Evolutionary conservation across 352 stramenopile species (phyloP).

Genomic region (Globisporangium emineosum): DNA sequence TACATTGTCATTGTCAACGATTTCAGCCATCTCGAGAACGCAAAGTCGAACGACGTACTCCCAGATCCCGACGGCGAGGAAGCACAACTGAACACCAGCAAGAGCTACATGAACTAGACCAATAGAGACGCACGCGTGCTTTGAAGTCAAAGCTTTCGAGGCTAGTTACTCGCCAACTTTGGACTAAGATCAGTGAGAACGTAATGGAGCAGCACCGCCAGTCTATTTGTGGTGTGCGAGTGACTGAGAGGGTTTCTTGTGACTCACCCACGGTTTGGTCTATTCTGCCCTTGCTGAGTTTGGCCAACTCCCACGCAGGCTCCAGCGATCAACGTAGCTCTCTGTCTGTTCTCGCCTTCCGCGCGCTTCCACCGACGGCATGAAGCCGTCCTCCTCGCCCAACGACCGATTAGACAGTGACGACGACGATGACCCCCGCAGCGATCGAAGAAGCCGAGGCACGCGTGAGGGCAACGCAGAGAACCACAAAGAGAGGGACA

Average conservation of each 20-base stretch:
- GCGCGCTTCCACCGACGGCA: neutral
- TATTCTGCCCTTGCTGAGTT: neutral
- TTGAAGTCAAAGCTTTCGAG: neutral
- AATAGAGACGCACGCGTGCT: neutral
- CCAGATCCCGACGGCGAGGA: neutral
- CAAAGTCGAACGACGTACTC: neutral
- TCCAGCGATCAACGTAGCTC: neutral
- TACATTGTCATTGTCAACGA: conserved; percentile 14
- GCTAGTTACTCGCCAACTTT: neutral
- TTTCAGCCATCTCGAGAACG: neutral
- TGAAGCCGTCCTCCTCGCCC: conserved; percentile 14
- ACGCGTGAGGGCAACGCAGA: neutral
- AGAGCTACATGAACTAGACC: neutral
- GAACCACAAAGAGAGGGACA: conserved; percentile 10
- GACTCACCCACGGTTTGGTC: neutral
- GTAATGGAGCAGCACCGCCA: neutral
- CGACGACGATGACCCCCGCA: neutral
- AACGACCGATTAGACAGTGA: neutral
- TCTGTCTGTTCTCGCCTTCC: neutral
- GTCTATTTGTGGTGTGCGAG: neutral
- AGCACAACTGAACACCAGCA: neutral
- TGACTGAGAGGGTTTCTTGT: neutral
- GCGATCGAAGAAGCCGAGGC: neutral
- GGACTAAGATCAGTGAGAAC: neutral
- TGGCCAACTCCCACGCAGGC: neutral